Evolutionary conservation across 257 asterid species (phyloP).

Genomic region (Gardenia jasminoides): DNA sequence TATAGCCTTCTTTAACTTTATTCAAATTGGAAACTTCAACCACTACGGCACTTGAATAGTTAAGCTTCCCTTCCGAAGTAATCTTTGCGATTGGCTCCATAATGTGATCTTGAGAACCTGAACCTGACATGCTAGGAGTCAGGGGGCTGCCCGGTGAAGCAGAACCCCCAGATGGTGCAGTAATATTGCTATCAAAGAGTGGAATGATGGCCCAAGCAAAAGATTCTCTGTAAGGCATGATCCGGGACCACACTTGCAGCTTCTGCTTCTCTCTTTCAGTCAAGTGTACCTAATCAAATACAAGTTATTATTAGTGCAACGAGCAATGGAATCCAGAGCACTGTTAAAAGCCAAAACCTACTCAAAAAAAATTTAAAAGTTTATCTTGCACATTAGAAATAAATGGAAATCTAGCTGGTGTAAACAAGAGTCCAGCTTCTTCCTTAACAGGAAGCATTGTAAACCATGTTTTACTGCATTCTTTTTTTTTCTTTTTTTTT

Average conservation of each 20-base stretch:
- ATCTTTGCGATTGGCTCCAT: slow-evolving; percentile 74
- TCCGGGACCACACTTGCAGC: slow-evolving; percentile 95
- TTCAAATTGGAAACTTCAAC: slow-evolving; percentile 98
- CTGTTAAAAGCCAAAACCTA: slow-evolving; percentile 1
- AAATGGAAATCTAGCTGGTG: neutral
- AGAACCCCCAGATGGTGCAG: slow-evolving; percentile 79
- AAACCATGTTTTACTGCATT: slow-evolving; percentile 4
- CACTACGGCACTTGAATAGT: slow-evolving; percentile 81
- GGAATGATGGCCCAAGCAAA: slow-evolving; percentile 98
- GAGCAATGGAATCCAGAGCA: neutral
- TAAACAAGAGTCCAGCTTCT: neutral
- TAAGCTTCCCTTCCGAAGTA: slow-evolving; percentile 86
- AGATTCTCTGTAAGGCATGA: slow-evolving; percentile 94
- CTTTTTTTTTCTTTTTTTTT: neutral
- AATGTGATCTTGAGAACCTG: slow-evolving; percentile 71
- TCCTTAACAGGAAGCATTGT: neutral
- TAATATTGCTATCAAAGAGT: slow-evolving; percentile 80
- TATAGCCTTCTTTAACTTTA: slow-evolving; percentile 97
- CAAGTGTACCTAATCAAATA: slow-evolving; percentile 63
- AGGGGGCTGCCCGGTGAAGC: slow-evolving; percentile 97
- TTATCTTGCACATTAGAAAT: neutral
- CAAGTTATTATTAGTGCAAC: slow-evolving; percentile 15
- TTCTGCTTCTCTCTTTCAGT: slow-evolving; percentile 98
- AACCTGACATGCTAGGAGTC: slow-evolving; percentile 67
- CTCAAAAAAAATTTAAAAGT: neutral